These are phyloP conservation scores for Annona cherimola DNA, from an alignment of 164 flowering plant genomes.

Conservation along the genomic window DNA sequence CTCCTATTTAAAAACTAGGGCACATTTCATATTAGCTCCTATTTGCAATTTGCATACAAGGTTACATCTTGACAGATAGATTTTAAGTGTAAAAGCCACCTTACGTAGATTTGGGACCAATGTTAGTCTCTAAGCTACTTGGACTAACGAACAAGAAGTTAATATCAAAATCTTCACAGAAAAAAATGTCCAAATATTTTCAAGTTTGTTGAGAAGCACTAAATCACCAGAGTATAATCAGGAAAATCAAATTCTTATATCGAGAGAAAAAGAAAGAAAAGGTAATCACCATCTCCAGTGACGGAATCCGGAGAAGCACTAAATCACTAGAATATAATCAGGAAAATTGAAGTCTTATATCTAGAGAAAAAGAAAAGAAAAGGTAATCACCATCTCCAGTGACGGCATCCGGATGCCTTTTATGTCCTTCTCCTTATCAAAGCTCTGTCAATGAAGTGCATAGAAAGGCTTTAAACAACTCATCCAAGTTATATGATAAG, in stretches of 20 bases:
- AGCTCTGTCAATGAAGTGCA: constrained; percentile 43
- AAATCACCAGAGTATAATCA: background rate
- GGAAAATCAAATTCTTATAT: constrained; percentile 4
- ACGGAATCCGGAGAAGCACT: constrained; percentile 30
- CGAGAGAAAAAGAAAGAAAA: constrained; percentile 40
- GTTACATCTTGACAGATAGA: no score
- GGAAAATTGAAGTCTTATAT: constrained; percentile 4
- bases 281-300: constrained; percentile 82
- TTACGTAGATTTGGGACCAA: no score
- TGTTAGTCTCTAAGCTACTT: background rate
- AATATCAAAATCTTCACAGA: background rate
- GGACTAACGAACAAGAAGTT: background rate
- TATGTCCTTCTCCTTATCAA: constrained; percentile 73
- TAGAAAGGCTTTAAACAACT: constrained; percentile 2
- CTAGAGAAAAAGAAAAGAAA: constrained; percentile 42
- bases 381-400: constrained; percentile 76
- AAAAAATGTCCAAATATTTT: no score
- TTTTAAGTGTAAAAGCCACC: no score
- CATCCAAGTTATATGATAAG: background rate
- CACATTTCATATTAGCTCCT: no score
- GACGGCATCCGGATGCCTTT: constrained; percentile 51
- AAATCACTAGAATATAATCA: background rate
- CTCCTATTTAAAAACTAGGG: no score
- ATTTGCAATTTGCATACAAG: no score
- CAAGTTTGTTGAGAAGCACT: background rate